Base-by-base conservation (phyloP, 805 yeast species). In the Starmera dryadoides region DNA sequence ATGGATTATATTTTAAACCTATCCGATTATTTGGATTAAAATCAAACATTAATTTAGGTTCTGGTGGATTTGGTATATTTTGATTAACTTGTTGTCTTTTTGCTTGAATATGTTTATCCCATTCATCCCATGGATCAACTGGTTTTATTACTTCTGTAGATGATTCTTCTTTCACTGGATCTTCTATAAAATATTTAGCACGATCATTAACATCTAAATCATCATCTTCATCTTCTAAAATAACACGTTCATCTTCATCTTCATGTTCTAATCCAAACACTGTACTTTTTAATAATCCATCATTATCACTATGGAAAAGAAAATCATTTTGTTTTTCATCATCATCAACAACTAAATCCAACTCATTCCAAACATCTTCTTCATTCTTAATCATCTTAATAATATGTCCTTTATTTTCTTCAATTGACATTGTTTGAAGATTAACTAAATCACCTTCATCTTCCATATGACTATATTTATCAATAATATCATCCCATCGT, bases 361-460 rank as follows among this genome's bases (percentile, higher is more conserved):
- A 35, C 3, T 44, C 45, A n/a, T 45, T 43, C 58, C 58, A 54
- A 2, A 54, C 37, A 15, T 34, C 41, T 3, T 40, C 36, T 6
- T 22, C 33, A n/a, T 28, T 35, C 19, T 34, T 32, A 10, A 49
- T 15, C 9, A 30, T 23, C 15, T 23, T 19, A 6, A 38, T 34
- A 25, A 54, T 32, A 40, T 54, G 59, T 0, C 59, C 59, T 1
- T 37, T 43, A 25, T 54, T 39, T 14, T 41, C 41, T 12, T 47
- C 49, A 12, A 54, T 54, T 2, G 35, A 34, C 42, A 54, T 45
- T 4, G 41, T 43, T 6, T 35, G 36, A 17, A 54, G 22, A 33
- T 54, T 46, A 6, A 67, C 53, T 6, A 65, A 47, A 42, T 66
- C 71, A 12, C 68, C 66, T 34, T 60, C 63, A 15, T 56, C 48